Evolutionary conservation across 2,329 filamentous ascomycete genomes (phyloP).

Genomic region (Rutstroemia sp.): DNA sequence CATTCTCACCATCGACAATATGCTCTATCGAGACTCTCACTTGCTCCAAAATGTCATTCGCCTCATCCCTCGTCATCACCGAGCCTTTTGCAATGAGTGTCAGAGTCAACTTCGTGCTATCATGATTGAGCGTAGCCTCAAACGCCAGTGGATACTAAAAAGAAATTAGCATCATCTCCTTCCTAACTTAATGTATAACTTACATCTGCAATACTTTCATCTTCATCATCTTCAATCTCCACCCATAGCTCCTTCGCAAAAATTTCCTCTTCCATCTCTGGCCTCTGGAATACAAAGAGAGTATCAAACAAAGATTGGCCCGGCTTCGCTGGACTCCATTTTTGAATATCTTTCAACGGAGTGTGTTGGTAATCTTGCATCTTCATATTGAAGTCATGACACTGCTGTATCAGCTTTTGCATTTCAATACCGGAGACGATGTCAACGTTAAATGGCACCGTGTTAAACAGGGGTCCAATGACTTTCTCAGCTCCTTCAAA

Average conservation of each 20-base stretch:
- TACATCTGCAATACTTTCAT: constrained; percentile 34
- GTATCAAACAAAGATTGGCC: constrained; percentile 64
- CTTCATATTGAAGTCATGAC: constrained; percentile 64
- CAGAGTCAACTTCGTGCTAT: constrained; percentile 42
- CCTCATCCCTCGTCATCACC: constrained; percentile 31
- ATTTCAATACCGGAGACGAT: constrained; percentile 43
- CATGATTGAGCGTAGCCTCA: constrained; percentile 52
- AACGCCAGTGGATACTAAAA: constrained; percentile 56
- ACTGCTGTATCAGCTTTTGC: constrained; percentile 50
- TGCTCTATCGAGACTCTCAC: constrained; percentile 31
- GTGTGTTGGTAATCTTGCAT: constrained; percentile 71
- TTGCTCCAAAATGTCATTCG: constrained; percentile 34
- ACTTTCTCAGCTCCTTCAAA: constrained; percentile 57
- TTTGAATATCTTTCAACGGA: constrained; percentile 70
- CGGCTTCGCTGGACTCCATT: constrained; percentile 55
- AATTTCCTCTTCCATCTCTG: constrained; percentile 26
- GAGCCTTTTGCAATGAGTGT: constrained; percentile 52
- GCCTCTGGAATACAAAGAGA: constrained; percentile 73
- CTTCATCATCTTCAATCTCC: constrained; percentile 40
- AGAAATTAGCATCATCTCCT: constrained; percentile 12
- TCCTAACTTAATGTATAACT: constrained; percentile 13
- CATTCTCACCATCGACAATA: not conserved
- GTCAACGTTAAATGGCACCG: constrained; percentile 61
- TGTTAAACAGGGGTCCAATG: constrained; percentile 86
- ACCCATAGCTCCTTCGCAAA: constrained; percentile 45